Base-by-base conservation (phyloP, 129 eudicot genomes). In the Flaveria robusta region DNA sequence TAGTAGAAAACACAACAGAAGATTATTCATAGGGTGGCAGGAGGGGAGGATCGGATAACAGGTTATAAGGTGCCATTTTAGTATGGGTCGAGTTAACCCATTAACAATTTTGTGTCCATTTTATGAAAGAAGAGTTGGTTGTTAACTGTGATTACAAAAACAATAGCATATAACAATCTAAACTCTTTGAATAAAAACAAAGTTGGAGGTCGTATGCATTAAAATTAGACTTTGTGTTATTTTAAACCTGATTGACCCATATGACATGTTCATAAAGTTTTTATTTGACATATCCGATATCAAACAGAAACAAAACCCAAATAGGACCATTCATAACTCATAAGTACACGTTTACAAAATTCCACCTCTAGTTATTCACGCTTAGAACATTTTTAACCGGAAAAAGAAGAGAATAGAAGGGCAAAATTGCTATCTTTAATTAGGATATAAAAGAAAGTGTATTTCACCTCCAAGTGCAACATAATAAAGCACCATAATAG, bases 401-500 rank as follows among this genome's bases (percentile, higher is more conserved):
- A 14, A 41, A 80, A 74, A 45, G 73, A 20, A 72, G 9, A 74
- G 27, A 43, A 58, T 55, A 52, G 43, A 55, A 73, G 34, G 50
- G 50, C 12, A n/a, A 41, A 27, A 74, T 18, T 5, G 68, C 29
- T 18, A 63, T 63, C 51, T 46, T 18, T 62, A 74, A 62, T 46
- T 42, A 63, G 9, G 58, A 9, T 26, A 41, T 45, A 5, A 34
- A 46, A 50, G 72, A 2, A 77, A 37, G 52, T 54, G 74, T 43
- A 27, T 77, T 66, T 78, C 75, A 94, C 97, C 99, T 94, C 99
- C 99, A 94, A 55, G 93, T 86, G 81, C 99, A 94, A 73, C 99
- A 94, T 70, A 89, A 82, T 65, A 91, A 84, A 89, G 99, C 99
- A 55, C 99, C 99, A 75, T 94, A 91, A 77, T 94, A 94, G 86